Percentiles rank a stretch among this genome's conserved stretches.
Evolutionary conservation across 371 early-diverging fungal genomes (phyloP).

Genomic region (Saksenaea oblongispora): DNA sequence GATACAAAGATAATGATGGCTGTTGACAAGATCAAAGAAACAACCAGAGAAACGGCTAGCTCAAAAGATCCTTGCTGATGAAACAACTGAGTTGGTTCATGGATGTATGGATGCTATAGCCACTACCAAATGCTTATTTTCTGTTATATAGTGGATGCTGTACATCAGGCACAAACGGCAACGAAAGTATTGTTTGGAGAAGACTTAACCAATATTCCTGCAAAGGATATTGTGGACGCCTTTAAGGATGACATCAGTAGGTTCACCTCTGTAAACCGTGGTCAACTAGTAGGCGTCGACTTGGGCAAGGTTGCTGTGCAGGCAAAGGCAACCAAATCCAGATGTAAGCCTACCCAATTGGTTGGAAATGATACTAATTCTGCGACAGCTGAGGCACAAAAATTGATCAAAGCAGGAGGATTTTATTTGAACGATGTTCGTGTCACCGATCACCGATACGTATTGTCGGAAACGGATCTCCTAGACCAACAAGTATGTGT

Average conservation of each 20-base stretch:
- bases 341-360: slow-evolving; percentile 48
- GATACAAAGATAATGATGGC: not conserved
- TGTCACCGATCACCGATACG: slow-evolving; percentile 45
- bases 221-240: slow-evolving; percentile 67
- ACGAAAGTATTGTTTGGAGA: slow-evolving; percentile 74
- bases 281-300: slow-evolving; percentile 41
- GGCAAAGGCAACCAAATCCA: slow-evolving; percentile 67
- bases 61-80: slow-evolving; percentile 77
- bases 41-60: slow-evolving; percentile 72
- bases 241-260: slow-evolving; percentile 67
- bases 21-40: slow-evolving; percentile 18
- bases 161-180: slow-evolving; percentile 66
- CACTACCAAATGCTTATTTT: not conserved
- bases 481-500: slow-evolving; percentile 58
- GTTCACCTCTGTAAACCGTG: slow-evolving; percentile 46
- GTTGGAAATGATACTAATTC: not conserved
- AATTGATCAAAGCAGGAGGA: slow-evolving; percentile 74
- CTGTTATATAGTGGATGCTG: slow-evolving; percentile 48
- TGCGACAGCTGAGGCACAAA: slow-evolving; percentile 69
- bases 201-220: slow-evolving; percentile 42
- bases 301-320: slow-evolving; percentile 64
- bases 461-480: slow-evolving; percentile 48
- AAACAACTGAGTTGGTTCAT: slow-evolving; percentile 90
- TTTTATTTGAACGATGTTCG: slow-evolving; percentile 74
- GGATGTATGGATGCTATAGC: slow-evolving; percentile 56